Evolutionary conservation across 768 basidiomycete genomes (phyloP).

Genomic region (Hygrocybe coccinea): DNA sequence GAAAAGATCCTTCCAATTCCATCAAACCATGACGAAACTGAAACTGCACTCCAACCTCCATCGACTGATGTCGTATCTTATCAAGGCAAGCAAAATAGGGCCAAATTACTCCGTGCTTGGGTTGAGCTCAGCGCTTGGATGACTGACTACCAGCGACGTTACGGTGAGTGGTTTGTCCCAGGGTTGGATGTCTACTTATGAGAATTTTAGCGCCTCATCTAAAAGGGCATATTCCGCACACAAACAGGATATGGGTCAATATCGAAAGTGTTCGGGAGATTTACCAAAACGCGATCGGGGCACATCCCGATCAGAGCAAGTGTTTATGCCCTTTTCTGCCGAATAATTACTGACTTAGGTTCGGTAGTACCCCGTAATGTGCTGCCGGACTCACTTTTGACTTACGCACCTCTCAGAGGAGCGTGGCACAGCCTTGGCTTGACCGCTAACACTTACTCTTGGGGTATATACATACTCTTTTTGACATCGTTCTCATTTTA

Average conservation of each 20-base stretch:
- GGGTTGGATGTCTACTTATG: constrained; percentile 5
- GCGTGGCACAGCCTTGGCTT: constrained; percentile 54
- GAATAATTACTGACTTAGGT: neutral
- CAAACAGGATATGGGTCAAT: constrained; percentile 43
- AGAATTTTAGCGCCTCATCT: constrained; percentile 40
- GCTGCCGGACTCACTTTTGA: constrained; percentile 38
- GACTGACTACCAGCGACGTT: constrained; percentile 47
- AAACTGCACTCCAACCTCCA: constrained; percentile 52
- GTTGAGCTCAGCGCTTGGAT: constrained; percentile 69
- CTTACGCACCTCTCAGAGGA: constrained; percentile 36
- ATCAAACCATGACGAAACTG: constrained; percentile 26
- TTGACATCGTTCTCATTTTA: neutral
- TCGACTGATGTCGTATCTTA: constrained; percentile 42
- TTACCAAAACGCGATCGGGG: constrained; percentile 69
- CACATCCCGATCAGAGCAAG: constrained; percentile 74
- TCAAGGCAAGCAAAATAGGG: constrained; percentile 48
- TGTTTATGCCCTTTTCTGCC: neutral
- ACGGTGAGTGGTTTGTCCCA: constrained; percentile 32
- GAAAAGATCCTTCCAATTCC: constrained; percentile 40
- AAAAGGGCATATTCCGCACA: constrained; percentile 35
- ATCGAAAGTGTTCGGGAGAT: constrained; percentile 60
- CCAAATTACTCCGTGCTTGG: constrained; percentile 74
- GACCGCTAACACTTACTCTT: constrained; percentile 60
- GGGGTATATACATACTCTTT: constrained; percentile 43
- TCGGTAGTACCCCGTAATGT: constrained; percentile 49